Conservation (phyloP, 345 rosid species). For the Lumnitzera littorea region DNA sequence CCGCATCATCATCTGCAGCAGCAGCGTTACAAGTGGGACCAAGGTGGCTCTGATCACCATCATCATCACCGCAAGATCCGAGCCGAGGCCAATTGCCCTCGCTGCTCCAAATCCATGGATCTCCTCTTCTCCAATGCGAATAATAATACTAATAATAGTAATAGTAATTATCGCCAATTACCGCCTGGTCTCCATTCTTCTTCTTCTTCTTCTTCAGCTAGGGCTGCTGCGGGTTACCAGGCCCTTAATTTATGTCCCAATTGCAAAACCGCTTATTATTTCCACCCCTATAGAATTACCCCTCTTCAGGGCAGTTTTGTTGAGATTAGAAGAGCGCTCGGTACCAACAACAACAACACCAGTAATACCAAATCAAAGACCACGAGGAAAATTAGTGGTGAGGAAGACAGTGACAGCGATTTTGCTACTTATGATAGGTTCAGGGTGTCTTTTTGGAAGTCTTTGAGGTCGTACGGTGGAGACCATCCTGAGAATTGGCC, state of each 20-base stretch:
- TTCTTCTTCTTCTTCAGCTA: slow-evolving; percentile 19
- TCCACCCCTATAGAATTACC: slow-evolving; percentile 49
- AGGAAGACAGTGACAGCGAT: slow-evolving; percentile 10
- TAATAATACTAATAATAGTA: no score
- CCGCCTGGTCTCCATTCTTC: slow-evolving; percentile 21
- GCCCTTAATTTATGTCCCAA: slow-evolving; percentile 81
- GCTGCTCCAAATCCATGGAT: slow-evolving; percentile 80
- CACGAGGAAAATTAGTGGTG: slow-evolving; percentile 9
- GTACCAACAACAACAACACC: background rate
- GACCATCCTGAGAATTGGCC: slow-evolving; percentile 71
- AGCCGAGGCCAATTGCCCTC: slow-evolving; percentile 93
- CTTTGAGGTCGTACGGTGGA: slow-evolving; percentile 54
- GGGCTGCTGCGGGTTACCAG: slow-evolving; percentile 25
- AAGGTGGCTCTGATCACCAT: slow-evolving; percentile 33
- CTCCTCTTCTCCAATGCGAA: slow-evolving; percentile 51
- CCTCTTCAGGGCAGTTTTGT: slow-evolving; percentile 89
- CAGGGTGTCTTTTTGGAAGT: slow-evolving; percentile 69
- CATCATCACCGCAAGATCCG: slow-evolving; percentile 46
- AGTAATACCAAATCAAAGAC: background rate
- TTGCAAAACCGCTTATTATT: slow-evolving; percentile 82
- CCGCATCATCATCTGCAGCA: slow-evolving; percentile 1
- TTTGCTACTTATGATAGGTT: slow-evolving; percentile 21
- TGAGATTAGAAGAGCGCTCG: slow-evolving; percentile 54
- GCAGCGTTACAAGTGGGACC: slow-evolving; percentile 10
- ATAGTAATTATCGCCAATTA: slow-evolving; percentile 18